These are phyloP conservation scores for Metarhizium guizhouense DNA, from an alignment of 2,329 filamentous ascomycete genomes.

Conservation along the genomic window DNA sequence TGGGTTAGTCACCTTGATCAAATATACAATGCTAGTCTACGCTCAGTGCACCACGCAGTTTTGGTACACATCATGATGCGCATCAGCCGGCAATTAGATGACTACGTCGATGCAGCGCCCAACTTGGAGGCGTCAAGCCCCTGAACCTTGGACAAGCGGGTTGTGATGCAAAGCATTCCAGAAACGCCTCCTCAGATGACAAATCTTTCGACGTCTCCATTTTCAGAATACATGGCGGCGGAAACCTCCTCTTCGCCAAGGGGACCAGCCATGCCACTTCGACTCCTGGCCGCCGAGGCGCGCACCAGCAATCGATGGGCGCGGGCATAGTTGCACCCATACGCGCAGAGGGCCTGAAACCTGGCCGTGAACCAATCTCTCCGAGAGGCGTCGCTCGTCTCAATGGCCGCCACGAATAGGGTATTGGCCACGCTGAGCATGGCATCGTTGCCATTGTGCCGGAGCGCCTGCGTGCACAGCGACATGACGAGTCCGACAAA, in stretches of 20 bases:
- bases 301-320: constrained; percentile 18
- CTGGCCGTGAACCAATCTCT: constrained; percentile 24
- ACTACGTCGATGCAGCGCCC: too few species aligned
- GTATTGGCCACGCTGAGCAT: constrained; percentile 24
- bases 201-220: constrained; percentile 10
- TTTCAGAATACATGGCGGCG: constrained; percentile 10
- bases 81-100: too few species aligned
- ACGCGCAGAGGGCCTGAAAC: constrained; percentile 19
- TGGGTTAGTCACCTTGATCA: too few species aligned
- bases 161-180: too few species aligned
- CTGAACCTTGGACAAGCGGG: too few species aligned
- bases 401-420: constrained; percentile 25
- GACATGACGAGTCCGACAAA: constrained; percentile 17
- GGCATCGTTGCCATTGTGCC: constrained; percentile 21
- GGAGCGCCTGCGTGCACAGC: constrained; percentile 22
- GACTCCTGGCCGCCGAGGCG: constrained; percentile 12
- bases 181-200: constrained; percentile 9
- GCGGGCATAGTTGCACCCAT: constrained; percentile 23
- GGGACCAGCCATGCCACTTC: constrained; percentile 2
- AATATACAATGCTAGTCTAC: too few species aligned
- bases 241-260: not conserved
- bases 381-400: constrained; percentile 23
- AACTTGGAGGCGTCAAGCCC: not conserved
- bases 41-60: too few species aligned
- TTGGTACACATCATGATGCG: too few species aligned